Conservation (phyloP, 1,284 basidiomycete species). For the Sporisorium iseilematis-ciliati region DNA sequence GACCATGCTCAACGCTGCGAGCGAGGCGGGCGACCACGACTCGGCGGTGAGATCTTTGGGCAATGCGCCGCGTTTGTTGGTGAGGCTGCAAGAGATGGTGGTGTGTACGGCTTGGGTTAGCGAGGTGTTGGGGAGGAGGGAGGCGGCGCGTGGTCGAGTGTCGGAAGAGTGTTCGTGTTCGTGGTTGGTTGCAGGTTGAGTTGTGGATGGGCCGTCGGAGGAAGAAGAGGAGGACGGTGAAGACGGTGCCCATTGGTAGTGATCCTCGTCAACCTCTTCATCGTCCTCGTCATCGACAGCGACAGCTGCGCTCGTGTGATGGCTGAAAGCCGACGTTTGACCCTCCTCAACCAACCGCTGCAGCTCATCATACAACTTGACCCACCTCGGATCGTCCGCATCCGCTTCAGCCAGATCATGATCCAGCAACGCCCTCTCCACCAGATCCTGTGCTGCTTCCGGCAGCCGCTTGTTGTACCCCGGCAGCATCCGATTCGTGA, state of each 20-base stretch:
- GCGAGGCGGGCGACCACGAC: conserved; percentile 27
- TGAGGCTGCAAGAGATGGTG: conserved; percentile 8
- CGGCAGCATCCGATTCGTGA: conserved; percentile 13
- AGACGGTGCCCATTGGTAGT: conserved; percentile 20
- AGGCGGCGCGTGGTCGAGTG: neutral
- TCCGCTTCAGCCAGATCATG: conserved; percentile 17
- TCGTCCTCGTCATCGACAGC: neutral
- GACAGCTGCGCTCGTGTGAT: neutral
- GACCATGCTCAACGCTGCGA: conserved; percentile 30
- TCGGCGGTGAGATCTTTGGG: neutral
- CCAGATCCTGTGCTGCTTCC: conserved; percentile 25
- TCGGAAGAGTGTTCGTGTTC: neutral
- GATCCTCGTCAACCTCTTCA: neutral
- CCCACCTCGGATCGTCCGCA: conserved; percentile 27
- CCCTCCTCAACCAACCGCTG: conserved; percentile 8
- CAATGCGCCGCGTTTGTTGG: conserved; percentile 7
- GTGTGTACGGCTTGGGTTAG: conserved; percentile 15
- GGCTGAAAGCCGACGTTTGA: neutral
- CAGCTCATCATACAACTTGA: conserved; percentile 23
- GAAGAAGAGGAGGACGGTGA: neutral
- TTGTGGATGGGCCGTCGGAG: neutral
- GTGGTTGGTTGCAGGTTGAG: neutral
- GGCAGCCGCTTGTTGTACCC: conserved; percentile 17
- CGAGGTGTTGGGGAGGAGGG: conserved; percentile 1
- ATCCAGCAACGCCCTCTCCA: conserved; percentile 28